phyloP scores from a whole-genome alignment of 169 alveolate species.

The Babesia sp. region DNA sequence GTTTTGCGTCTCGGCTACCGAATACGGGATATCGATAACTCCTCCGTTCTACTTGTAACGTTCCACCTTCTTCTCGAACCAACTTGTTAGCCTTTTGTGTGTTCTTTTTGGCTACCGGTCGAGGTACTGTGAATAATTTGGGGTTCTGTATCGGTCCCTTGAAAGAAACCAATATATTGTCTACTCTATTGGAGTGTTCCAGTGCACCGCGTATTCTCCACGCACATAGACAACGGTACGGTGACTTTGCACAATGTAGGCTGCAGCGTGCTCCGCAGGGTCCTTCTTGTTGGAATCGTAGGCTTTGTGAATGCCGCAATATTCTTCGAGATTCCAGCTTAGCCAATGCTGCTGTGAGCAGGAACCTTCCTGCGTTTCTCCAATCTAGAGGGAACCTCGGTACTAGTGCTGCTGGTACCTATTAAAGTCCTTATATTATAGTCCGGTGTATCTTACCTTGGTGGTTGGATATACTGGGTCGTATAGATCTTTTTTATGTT shows the following conservation, averaged over 20 bases:
- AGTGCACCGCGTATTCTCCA: constrained; percentile 56
- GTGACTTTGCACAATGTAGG: constrained; percentile 69
- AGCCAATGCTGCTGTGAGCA: constrained; percentile 79
- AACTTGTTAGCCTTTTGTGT: constrained; percentile 11
- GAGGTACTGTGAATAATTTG: constrained; percentile 66
- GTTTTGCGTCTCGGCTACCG: constrained; percentile 30
- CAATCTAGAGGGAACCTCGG: constrained; percentile 86
- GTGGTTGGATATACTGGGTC: constrained; percentile 87
- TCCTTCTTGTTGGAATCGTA: constrained; percentile 70
- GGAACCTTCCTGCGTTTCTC: constrained; percentile 87
- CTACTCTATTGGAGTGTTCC: constrained; percentile 59
- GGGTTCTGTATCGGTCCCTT: constrained; percentile 71
- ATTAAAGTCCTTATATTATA: not conserved
- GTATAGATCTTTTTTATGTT: constrained; percentile 79
- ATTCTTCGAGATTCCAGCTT: constrained; percentile 75
- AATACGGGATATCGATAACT: constrained; percentile 45
- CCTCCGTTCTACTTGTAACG: constrained; percentile 10
- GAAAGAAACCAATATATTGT: constrained; percentile 58
- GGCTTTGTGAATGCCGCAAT: constrained; percentile 68
- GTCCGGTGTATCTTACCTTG: constrained; percentile 60
- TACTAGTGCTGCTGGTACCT: constrained; percentile 83
- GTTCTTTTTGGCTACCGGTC: constrained; percentile 70
- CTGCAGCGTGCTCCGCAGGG: constrained; percentile 79
- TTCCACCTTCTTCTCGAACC: constrained; percentile 14
- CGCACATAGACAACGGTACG: constrained; percentile 74